These are phyloP conservation scores for Cercophora newfieldiana DNA, from an alignment of 495 filamentous ascomycete genomes.

Conservation along the genomic window DNA sequence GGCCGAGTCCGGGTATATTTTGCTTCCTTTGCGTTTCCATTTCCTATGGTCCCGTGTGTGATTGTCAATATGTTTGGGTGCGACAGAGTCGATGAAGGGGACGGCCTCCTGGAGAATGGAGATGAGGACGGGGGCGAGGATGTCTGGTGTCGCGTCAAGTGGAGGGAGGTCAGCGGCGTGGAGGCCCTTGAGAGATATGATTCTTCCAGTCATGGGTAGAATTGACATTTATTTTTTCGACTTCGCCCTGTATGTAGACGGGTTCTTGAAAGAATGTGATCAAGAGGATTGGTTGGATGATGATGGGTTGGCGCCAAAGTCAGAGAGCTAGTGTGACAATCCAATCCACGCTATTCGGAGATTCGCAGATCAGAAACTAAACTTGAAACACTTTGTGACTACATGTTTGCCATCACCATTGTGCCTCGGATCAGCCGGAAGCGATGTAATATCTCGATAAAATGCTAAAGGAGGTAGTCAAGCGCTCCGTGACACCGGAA, in stretches of 20 bases:
- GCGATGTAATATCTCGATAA: not conserved
- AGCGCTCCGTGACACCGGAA: not conserved
- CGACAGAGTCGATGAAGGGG: conserved; percentile 52
- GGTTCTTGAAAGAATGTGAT: not conserved
- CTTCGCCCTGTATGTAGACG: not conserved
- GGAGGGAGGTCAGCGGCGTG: conserved; percentile 40
- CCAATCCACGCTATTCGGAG: not conserved
- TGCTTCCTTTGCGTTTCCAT: not conserved
- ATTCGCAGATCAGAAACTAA: too few relatives aligned
- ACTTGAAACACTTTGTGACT: not conserved
- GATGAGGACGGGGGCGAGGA: conserved; percentile 40
- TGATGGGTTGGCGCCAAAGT: not conserved
- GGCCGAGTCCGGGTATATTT: not conserved
- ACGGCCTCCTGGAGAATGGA: conserved; percentile 56
- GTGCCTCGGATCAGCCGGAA: not conserved
- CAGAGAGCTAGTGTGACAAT: not conserved
- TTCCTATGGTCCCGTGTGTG: conserved; percentile 22
- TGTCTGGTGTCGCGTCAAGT: conserved; percentile 25
- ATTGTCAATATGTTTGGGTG: conserved; percentile 36
- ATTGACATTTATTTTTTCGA: not conserved
- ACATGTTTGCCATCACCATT: not conserved
- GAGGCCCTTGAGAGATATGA: conserved; percentile 41
- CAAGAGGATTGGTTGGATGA: not conserved
- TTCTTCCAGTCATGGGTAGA: not conserved
- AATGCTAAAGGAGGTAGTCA: not conserved